phyloP scores from a whole-genome alignment of 768 basidiomycete species.

The Russula compacta region DNA sequence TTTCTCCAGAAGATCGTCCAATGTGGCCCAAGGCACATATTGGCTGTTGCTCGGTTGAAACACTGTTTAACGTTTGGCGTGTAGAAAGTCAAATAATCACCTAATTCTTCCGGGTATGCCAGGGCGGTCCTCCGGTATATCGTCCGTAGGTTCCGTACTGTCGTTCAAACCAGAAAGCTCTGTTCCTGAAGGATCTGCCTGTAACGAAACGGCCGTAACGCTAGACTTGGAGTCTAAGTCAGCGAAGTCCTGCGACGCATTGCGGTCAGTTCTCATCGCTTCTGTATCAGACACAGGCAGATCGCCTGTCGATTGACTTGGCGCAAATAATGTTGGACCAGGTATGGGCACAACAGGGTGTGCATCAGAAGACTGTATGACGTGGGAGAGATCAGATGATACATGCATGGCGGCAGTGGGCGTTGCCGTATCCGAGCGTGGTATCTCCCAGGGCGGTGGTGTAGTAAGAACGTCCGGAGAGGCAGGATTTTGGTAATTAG shows the following conservation, averaged over 20 bases:
- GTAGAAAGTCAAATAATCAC: conserved; percentile 27
- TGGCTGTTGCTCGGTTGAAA: conserved; percentile 33
- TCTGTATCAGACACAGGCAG: conserved; percentile 36
- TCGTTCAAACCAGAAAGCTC: conserved; percentile 12
- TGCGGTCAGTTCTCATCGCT: conserved; percentile 25
- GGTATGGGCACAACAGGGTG: not conserved
- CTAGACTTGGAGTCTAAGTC: conserved; percentile 1
- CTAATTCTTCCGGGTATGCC: conserved; percentile 33
- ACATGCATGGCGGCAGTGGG: conserved; percentile 32
- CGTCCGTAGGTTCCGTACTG: conserved; percentile 5
- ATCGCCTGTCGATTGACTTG: conserved; percentile 49
- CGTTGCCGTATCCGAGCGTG: conserved; percentile 39
- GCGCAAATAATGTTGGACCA: conserved; percentile 39
- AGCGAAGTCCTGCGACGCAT: conserved; percentile 19
- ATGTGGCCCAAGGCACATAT: conserved; percentile 60
- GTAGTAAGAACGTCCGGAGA: conserved; percentile 52
- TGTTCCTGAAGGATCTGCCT: not conserved
- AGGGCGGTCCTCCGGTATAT: conserved; percentile 13
- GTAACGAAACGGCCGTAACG: conserved; percentile 1
- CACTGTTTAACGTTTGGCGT: not conserved
- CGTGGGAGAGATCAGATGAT: conserved; percentile 25
- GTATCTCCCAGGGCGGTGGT: conserved; percentile 46
- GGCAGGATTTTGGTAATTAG: conserved; percentile 58
- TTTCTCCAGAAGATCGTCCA: conserved; percentile 77
- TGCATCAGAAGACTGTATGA: not conserved